Percentiles rank a stretch among this genome's conserved stretches.
Conservation (phyloP, 306 rosid genomes). For the Dalbergia cochinchinensis region DNA sequence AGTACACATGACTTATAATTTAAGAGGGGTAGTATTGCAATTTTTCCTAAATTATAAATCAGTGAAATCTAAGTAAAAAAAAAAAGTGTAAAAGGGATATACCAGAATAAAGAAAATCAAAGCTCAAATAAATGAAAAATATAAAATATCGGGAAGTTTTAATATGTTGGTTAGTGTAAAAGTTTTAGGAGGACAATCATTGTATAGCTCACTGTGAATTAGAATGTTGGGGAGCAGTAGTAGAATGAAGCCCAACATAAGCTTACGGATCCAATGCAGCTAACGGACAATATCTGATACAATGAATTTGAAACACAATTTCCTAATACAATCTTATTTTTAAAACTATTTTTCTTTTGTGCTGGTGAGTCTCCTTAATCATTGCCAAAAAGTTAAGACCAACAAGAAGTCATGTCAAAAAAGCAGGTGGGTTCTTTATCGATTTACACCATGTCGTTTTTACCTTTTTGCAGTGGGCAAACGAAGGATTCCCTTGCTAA, state of each 20-base stretch:
- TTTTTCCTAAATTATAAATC: no score
- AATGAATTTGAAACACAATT: not conserved
- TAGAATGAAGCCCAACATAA: not conserved
- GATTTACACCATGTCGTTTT: slow-evolving; percentile 6
- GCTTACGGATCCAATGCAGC: not conserved
- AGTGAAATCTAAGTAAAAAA: no score
- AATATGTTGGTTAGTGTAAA: no score
- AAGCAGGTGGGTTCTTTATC: not conserved
- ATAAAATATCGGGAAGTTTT: no score
- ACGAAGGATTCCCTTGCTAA: not conserved
- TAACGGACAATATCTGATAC: not conserved
- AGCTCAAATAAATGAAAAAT: no score
- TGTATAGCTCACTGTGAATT: not conserved
- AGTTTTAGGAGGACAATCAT: no score
- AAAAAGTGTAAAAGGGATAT: no score
- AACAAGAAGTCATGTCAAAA: slow-evolving; percentile 25
- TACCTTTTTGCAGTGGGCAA: not conserved
- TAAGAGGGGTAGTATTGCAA: no score
- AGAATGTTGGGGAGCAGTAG: not conserved
- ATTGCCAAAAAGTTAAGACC: not conserved
- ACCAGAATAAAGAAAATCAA: no score
- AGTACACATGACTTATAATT: no score
- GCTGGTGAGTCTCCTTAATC: not conserved
- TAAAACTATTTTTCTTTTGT: not conserved
- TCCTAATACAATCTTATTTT: not conserved